These are phyloP conservation scores for Vanrija pseudolonga DNA, from an alignment of 1,284 basidiomycete genomes.

Conservation along the genomic window DNA sequence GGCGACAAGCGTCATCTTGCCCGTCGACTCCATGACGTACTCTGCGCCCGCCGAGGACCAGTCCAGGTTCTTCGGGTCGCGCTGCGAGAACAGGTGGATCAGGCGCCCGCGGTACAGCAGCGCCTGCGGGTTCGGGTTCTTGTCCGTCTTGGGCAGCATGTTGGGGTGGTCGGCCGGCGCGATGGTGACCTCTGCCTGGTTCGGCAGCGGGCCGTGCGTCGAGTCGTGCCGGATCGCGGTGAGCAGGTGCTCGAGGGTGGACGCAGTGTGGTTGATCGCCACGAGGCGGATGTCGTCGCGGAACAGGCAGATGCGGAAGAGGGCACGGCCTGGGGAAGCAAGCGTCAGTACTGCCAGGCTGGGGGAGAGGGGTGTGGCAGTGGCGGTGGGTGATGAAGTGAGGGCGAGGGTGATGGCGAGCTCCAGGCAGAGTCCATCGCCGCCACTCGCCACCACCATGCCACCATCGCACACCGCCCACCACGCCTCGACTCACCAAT, in stretches of 20 bases:
- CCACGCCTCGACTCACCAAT: slow-evolving; percentile 31
- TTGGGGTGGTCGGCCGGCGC: slow-evolving; percentile 35
- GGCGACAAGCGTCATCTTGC: slow-evolving; percentile 45
- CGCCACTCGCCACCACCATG: too few species aligned
- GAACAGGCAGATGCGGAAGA: slow-evolving; percentile 28
- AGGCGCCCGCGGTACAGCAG: slow-evolving; percentile 41
- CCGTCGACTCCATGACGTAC: slow-evolving; percentile 47
- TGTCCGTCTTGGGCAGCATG: slow-evolving; percentile 26
- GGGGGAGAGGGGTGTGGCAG: too few species aligned
- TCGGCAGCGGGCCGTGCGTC: slow-evolving; percentile 43
- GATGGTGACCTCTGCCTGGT: slow-evolving; percentile 34
- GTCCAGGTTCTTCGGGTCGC: slow-evolving; percentile 44
- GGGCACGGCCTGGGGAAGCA: slow-evolving; percentile 27
- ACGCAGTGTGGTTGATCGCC: slow-evolving; percentile 51
- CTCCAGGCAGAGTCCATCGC: too few species aligned
- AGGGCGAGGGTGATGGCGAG: too few species aligned
- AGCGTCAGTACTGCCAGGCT: not conserved
- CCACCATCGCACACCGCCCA: too few species aligned
- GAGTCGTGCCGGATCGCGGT: slow-evolving; percentile 48
- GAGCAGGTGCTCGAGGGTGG: slow-evolving; percentile 44
- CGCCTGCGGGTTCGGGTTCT: slow-evolving; percentile 33
- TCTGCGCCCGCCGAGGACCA: slow-evolving; percentile 47
- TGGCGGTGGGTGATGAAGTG: too few species aligned
- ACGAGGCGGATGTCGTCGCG: slow-evolving; percentile 40
- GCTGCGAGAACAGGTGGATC: slow-evolving; percentile 46